Conservation (phyloP, 768 basidiomycete genomes). For the Suillus placidus region DNA sequence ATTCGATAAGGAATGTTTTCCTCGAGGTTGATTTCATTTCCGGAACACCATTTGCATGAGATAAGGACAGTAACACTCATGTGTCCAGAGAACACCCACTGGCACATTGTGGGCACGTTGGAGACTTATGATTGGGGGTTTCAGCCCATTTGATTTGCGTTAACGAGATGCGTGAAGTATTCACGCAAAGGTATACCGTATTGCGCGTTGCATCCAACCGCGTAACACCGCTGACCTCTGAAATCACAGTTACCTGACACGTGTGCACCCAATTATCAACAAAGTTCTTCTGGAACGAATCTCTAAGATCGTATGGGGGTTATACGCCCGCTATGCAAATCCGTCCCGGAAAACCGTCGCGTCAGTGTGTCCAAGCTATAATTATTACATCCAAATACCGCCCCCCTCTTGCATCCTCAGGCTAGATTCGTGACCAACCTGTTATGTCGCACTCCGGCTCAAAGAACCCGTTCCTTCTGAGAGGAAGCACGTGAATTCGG, state of each 20-base stretch:
- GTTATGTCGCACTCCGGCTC: neutral
- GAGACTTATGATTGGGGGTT: neutral
- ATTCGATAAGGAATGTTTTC: neutral
- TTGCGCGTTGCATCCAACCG: neutral
- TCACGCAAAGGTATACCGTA: neutral
- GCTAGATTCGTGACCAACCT: neutral
- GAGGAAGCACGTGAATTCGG: neutral
- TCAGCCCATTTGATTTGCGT: neutral
- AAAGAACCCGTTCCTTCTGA: neutral
- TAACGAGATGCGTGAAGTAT: neutral
- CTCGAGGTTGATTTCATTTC: neutral
- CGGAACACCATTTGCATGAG: neutral
- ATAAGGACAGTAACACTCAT: neutral
- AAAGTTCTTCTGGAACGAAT: neutral
- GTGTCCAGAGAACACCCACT: neutral
- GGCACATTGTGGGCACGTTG: neutral
- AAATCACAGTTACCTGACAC: neutral
- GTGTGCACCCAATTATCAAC: neutral
- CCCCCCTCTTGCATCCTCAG: neutral
- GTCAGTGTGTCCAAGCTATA: neutral
- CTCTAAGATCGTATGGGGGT: neutral
- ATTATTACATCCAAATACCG: neutral
- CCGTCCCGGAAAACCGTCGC: neutral
- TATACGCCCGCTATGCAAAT: neutral
- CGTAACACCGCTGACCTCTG: neutral